Evolutionary conservation across 352 stramenopile genomes (phyloP), one percentile per base, ranked within the genome.

Genomic region (Globisporangium paroecandrum): DNA sequence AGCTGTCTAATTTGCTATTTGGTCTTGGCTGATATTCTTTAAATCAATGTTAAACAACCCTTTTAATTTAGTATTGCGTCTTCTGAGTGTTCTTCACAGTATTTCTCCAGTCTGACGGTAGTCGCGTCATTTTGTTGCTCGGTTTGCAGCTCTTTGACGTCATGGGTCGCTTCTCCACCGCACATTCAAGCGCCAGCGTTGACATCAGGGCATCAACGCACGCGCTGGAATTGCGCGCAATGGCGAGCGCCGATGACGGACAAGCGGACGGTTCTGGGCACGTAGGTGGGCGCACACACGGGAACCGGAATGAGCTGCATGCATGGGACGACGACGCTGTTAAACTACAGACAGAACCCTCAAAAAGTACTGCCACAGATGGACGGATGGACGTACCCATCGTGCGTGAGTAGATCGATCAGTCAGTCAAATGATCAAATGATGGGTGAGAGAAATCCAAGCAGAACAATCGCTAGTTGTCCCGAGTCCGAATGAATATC

Each of bases 91-190:
- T 3, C 7, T 20, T 47, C n/a, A 62, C 36, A 32, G 62, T 65
- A 57, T n/a, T 25, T 46, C 1, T 4, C 20, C 22, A 18, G 7
- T 4, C 38, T 65, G 59, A 65, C 59, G 43, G 59, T 57, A 65
- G 59, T 46, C 41, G 59, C 20, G 59, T 65, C 60, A 65, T 65
- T 58, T 65, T 58, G 43, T 4, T n/a, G 43, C 18, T 65, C 27
- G 13, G 49, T 38, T 2, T 6, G 43, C 32, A 32, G 34, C 60
- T 54, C 25, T 24, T 46, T 34, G 59, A 65, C 59, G 59, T 65
- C 59, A 65, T 38, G 25, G 8, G 12, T 57, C 13, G 32, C 13
- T 43, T 46, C 59, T 46, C 43, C 41, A 25, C 59, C 43, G 22
- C 43, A 65, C 59, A 12, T 65, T 65, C 59, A 53, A 57, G 25